Base-by-base conservation (phyloP, 441 rosid genomes). In the Biscutella auriculata region DNA sequence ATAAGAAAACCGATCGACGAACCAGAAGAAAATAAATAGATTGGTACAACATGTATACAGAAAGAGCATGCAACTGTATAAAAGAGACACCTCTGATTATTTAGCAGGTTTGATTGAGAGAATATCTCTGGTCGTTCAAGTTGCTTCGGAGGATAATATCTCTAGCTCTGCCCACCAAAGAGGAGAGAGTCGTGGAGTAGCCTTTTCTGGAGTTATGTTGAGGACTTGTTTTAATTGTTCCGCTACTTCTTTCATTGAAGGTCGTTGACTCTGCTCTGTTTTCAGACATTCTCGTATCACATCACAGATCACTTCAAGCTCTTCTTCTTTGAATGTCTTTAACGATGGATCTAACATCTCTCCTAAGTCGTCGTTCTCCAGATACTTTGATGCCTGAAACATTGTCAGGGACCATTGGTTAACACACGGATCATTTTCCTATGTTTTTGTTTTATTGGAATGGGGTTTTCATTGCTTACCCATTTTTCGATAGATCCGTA, bases 141-240 rank as follows among this genome's bases (percentile, higher is more conserved):
- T 74, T 33, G 95, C 82, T 78, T 88, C 98, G 53, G 76, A 75
- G 0, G 98, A 84, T 58, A 83, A 53, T 60, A 92, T 82, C 85
- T 92, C 95, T 36, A 84, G 94, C 82, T 94, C 99, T 1, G 99
- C 97, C 99, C 99, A 94, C 19, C 97, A 96, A 73, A 89, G 77
- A 21, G 99, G 83, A 21, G 97, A 85, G 1, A 93, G 68, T 77
- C 82, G 87, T 17, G 85, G 79, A 13, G 75, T 75, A 8, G 97
- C 97, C 73, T 86, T 95, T 61, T 87, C 97, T 0, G 81, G 72
- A 9, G 92, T 65, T 53, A 85, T 55, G 9, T 89, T 77, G 3
- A 87, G 76, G 53, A 85, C 92, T 10, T 87, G 76, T 68, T 67
- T 68, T 52, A 94, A 60, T 60, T 69, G 74, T 57, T 71, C 50